Base-by-base conservation (phyloP, 1,284 basidiomycete species). In the Austroboletus olivaceoglutinosus region DNA sequence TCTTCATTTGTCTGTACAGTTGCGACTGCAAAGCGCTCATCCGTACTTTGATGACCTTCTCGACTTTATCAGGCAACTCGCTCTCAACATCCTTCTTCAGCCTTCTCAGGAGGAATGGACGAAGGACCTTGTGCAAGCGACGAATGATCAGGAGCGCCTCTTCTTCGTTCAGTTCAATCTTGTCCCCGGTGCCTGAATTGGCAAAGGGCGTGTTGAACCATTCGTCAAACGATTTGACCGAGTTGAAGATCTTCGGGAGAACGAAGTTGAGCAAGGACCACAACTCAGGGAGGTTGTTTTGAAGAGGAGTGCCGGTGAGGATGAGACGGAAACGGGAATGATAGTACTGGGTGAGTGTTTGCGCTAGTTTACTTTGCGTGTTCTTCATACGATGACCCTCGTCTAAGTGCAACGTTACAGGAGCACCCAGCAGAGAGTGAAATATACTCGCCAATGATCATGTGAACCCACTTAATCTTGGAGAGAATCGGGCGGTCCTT, bases 181-280 rank as follows among this genome's bases (percentile, higher is more conserved):
- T 97, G 73, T 99, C 96, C 19, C 89, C 88, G 0, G 89, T 88
- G 31, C 97, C 96, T 16, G 95, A 94, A 72, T 96, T 98, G 56
- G 97, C 96, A 61, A 99, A 99, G 0, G 97, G 97, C 3, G 96
- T 98, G 74, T 99, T 99, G 81, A 99, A 99, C 97, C 97, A 99
- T 69, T 99, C 97, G 67, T 99, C 97, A 68, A 99, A 99, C 42
- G 94, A 97, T 72, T 98, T 98, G 61, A 98, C 95, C 5, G 96
- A 99, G 76, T 99, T 99, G 82, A 99, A 99, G 66, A 99, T 89
- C 74, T 94, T 98, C 21, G 97, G 97, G 18, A 99, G 77, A 43
- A 95, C 96, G 68, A 99, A 99, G 73, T 99, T 99, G 69, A 99
- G 89, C 51, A 99, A 78, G 2, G 97, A 86, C 97, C 97, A 99